Base-by-base conservation (phyloP, 805 yeast genomes). In the Barnettozyma salicaria region DNA sequence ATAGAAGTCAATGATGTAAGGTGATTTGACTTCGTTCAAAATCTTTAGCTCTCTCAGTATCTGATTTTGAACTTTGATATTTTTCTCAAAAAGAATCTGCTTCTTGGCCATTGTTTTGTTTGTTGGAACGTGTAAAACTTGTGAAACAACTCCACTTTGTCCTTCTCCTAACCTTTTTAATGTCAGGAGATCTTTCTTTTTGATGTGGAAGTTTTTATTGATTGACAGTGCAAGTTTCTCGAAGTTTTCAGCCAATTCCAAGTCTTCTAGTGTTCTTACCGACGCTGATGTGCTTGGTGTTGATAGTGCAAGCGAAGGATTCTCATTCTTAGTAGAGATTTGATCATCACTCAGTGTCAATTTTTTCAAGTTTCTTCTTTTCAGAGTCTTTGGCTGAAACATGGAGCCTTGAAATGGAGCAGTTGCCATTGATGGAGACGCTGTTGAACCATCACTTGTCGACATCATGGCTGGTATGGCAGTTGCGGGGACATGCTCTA, bases 101-200 rank as follows among this genome's bases (percentile, higher is more conserved):
- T 92, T 92, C 47, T 85, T 78, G 12, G 98, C 97, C 87, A 92
- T 84, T 21, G 81, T 74, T 41, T 78, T 80, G 44, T 88, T 86
- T 8, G 90, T 79, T 9, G 97, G 96, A 5, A 85, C 72, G 59
- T 92, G 97, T 36, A 87, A 63, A 10, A 88, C 94, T 54, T 89
- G 87, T 31, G 82, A 67, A 3, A 92, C 99, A 2, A 87, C 78
- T 3, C 99, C 99, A 10, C 96, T 87, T 56, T 86, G 89, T 10
- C 99, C 99, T 20, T 86, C 72, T 8, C 99, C 99, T 34, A 92
- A 67, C 43, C 78, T 78, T 42, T 85, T 78, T 36, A 92, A 58
- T 23, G 78, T 75, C 12, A 88, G 74, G 19, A 92, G 60, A 52
- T 92, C 96, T 29, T 76, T 77, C 28, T 71, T 70, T 37, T 68